Conservation (phyloP, 805 yeast genomes). For the Candida caryicola region DNA sequence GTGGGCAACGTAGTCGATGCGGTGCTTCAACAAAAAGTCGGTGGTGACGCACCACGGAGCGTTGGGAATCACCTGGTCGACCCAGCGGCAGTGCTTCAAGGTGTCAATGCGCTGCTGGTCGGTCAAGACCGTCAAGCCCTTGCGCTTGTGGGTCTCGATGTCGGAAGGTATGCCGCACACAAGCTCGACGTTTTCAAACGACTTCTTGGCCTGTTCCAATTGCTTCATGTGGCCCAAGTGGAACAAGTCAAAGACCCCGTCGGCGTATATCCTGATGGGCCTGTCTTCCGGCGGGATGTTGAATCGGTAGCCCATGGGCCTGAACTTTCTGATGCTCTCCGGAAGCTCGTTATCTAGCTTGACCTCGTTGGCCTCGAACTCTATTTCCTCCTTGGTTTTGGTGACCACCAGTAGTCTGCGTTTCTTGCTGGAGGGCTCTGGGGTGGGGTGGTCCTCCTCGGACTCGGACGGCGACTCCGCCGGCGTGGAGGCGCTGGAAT, state of each 20-base stretch:
- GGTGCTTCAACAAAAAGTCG: conserved; percentile 72
- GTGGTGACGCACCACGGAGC: conserved; percentile 96
- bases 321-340: conserved; percentile 65
- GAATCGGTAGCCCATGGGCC: conserved; percentile 77
- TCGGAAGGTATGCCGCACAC: conserved; percentile 94
- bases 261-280: conserved; percentile 93
- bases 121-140: conserved; percentile 88
- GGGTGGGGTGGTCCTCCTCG: conserved; percentile 15
- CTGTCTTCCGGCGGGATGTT: conserved; percentile 82
- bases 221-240: conserved; percentile 98
- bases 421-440: conserved; percentile 12
- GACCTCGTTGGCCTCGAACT: conserved; percentile 48
- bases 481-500: conserved; percentile 15
- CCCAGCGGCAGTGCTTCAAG: conserved; percentile 94
- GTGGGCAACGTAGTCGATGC: conserved; percentile 95
- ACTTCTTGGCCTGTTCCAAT: conserved; percentile 92
- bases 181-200: conserved; percentile 77
- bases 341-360: conserved; percentile 65
- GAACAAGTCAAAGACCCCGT: conserved; percentile 95
- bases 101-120: conserved; percentile 90
- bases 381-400: conserved; percentile 26
- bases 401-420: conserved; percentile 19
- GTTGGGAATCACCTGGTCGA: conserved; percentile 89
- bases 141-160: conserved; percentile 82
- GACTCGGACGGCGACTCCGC: conserved; percentile 15